Evolutionary conservation across 2,329 filamentous ascomycete species (phyloP).

Genomic region (Exophiala alcalophila): DNA sequence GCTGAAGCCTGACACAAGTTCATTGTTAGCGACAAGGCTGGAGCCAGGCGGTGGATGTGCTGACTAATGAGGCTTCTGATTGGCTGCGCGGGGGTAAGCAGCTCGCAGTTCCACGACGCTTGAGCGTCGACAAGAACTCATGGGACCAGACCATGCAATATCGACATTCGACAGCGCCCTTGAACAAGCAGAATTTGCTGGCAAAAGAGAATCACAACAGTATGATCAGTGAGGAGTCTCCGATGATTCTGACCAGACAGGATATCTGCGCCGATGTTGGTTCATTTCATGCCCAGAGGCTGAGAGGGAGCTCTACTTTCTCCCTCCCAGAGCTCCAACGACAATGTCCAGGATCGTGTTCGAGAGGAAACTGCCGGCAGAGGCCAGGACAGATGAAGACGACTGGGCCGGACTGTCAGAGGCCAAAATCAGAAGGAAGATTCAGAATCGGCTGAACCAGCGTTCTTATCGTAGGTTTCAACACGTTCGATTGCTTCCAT

Average conservation of each 20-base stretch:
- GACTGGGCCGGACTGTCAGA: conserved; percentile 15
- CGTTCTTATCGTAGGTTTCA: conserved; percentile 12
- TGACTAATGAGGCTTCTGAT: neutral
- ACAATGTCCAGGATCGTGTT: conserved; percentile 7
- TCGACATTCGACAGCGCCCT: neutral
- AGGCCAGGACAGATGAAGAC: conserved; percentile 12
- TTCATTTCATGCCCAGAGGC: too few species aligned
- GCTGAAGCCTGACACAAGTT: too few species aligned
- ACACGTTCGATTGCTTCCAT: neutral
- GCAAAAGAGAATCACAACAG: too few species aligned
- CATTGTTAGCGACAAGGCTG: too few species aligned
- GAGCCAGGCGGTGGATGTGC: neutral
- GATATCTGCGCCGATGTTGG: too few species aligned
- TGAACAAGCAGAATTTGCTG: too few species aligned
- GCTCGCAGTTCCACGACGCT: neutral
- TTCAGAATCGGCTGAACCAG: conserved; percentile 17
- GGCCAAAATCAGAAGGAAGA: conserved; percentile 6
- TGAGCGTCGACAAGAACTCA: too few species aligned
- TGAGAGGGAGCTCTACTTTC: too few species aligned
- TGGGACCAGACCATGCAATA: neutral
- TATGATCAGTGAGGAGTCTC: too few species aligned
- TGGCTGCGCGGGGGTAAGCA: conserved; percentile 6
- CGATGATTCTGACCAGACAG: too few species aligned
- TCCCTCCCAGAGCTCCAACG: neutral
- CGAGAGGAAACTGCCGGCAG: conserved; percentile 11